phyloP scores from a whole-genome alignment of 2,329 filamentous ascomycete species.

The Shiraia sp. region DNA sequence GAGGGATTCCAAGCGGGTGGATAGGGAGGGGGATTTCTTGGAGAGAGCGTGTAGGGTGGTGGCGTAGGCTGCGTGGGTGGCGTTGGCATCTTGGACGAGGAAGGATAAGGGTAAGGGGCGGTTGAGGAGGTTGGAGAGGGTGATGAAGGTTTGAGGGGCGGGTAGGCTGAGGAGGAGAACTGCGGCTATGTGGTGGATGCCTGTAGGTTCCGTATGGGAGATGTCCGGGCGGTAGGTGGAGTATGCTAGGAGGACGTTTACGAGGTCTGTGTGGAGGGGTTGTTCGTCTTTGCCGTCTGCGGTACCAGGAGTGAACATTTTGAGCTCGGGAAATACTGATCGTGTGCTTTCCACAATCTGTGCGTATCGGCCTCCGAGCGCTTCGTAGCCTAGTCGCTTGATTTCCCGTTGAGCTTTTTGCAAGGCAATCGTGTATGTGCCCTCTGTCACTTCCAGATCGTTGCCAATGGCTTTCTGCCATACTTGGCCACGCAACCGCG shows the following conservation, averaged over 20 bases:
- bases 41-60: slow-evolving; percentile 69
- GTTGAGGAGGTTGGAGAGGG: slow-evolving; percentile 77
- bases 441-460: slow-evolving; percentile 67
- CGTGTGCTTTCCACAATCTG: slow-evolving; percentile 59
- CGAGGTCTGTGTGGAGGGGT: slow-evolving; percentile 68
- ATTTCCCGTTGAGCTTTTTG: slow-evolving; percentile 64
- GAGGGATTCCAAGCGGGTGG: slow-evolving; percentile 61
- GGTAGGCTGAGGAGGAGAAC: slow-evolving; percentile 73
- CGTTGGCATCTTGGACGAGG: slow-evolving; percentile 70
- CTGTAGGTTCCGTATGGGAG: slow-evolving; percentile 66
- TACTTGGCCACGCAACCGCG: slow-evolving; percentile 68
- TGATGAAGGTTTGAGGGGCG: slow-evolving; percentile 67
- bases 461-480: slow-evolving; percentile 76
- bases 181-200: slow-evolving; percentile 75
- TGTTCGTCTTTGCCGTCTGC: slow-evolving; percentile 50
- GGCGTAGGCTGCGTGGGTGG: slow-evolving; percentile 70
- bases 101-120: slow-evolving; percentile 75
- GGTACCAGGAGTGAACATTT: slow-evolving; percentile 65
- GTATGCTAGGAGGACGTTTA: slow-evolving; percentile 77
- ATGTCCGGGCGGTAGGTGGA: slow-evolving; percentile 82
- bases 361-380: slow-evolving; percentile 30
- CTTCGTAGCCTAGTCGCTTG: slow-evolving; percentile 57
- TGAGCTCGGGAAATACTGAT: slow-evolving; percentile 70
- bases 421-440: slow-evolving; percentile 72
- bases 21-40: slow-evolving; percentile 66